These are phyloP conservation scores for Barnettozyma hawaiiensis DNA, from an alignment of 1,139 yeast species.

Conservation along the genomic window DNA sequence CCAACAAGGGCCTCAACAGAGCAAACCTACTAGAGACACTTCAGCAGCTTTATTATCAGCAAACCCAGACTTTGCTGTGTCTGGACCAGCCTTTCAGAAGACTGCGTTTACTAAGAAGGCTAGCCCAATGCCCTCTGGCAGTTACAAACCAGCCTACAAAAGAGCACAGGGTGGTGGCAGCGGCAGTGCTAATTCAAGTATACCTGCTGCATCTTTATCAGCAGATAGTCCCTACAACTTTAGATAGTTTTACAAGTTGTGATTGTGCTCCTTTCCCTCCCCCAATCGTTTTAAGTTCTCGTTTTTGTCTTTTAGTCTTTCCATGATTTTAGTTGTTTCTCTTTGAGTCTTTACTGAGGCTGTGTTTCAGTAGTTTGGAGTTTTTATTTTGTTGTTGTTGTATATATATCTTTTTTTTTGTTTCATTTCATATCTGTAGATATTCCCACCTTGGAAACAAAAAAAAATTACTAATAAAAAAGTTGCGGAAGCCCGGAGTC, in stretches of 20 bases:
- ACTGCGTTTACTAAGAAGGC: constrained; percentile 22
- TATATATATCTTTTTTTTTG: background rate
- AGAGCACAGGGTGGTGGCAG: constrained; percentile 28
- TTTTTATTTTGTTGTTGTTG: background rate
- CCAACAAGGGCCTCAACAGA: constrained; percentile 6
- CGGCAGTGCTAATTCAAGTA: constrained; percentile 13
- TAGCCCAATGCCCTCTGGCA: constrained; percentile 17
- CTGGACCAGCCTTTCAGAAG: constrained; percentile 29
- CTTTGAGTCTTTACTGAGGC: background rate
- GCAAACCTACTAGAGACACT: constrained; percentile 30
- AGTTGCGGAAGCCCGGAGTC: constrained; percentile 43
- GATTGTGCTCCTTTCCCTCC: background rate
- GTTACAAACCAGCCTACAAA: constrained; percentile 34
- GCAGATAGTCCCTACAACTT: constrained; percentile 25
- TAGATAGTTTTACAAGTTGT: constrained; percentile 9
- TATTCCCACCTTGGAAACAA: too few relatives aligned
- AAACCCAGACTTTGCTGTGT: constrained; percentile 48
- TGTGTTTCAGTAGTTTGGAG: background rate
- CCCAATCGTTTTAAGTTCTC: background rate
- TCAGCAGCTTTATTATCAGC: constrained; percentile 45
- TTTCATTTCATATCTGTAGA: too few relatives aligned
- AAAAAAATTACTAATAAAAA: background rate
- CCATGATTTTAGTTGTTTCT: background rate
- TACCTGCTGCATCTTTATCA: constrained; percentile 29
- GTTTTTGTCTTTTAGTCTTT: background rate